Evolutionary conservation across 2,329 filamentous ascomycete genomes (phyloP).

Genomic region (Dothideomycetidae sp.): DNA sequence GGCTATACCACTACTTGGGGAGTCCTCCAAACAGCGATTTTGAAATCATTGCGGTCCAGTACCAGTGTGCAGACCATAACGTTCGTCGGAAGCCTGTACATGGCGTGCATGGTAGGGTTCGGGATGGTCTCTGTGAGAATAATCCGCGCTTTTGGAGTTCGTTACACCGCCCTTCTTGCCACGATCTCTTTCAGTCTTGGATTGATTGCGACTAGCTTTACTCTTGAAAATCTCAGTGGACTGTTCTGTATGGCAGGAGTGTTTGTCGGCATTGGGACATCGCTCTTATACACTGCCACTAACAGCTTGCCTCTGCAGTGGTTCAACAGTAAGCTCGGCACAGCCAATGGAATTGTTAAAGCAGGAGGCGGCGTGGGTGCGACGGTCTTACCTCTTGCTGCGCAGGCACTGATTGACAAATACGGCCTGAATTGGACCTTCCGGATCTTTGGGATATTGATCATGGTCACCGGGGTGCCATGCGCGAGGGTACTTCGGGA

Average conservation of each 20-base stretch:
- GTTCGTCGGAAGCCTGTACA: constrained; percentile 43
- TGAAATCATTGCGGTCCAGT: constrained; percentile 30
- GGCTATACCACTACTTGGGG: constrained; percentile 47
- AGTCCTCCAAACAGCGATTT: constrained; percentile 43
- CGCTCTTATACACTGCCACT: background rate
- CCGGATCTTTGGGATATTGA: constrained; percentile 39
- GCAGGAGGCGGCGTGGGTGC: constrained; percentile 21
- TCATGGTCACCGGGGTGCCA: constrained; percentile 40
- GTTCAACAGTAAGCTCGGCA: constrained; percentile 34
- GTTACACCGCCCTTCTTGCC: constrained; percentile 34
- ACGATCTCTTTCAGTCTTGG: constrained; percentile 37
- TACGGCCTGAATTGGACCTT: constrained; percentile 40
- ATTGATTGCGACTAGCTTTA: constrained; percentile 35
- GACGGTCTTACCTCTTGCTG: constrained; percentile 3
- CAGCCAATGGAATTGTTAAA: constrained; percentile 34
- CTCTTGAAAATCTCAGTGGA: constrained; percentile 30
- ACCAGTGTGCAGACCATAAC: constrained; percentile 39
- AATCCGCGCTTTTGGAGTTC: constrained; percentile 36
- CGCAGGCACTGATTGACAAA: constrained; percentile 20
- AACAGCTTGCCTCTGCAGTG: constrained; percentile 1
- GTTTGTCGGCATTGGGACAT: constrained; percentile 32
- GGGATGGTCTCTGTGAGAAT: constrained; percentile 40
- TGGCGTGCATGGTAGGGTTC: constrained; percentile 37
- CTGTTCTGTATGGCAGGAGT: constrained; percentile 37
- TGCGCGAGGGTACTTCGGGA: constrained; percentile 41